Evolutionary conservation across 2,329 filamentous ascomycete species (phyloP).

Genomic region (Fusarium incarnatum): DNA sequence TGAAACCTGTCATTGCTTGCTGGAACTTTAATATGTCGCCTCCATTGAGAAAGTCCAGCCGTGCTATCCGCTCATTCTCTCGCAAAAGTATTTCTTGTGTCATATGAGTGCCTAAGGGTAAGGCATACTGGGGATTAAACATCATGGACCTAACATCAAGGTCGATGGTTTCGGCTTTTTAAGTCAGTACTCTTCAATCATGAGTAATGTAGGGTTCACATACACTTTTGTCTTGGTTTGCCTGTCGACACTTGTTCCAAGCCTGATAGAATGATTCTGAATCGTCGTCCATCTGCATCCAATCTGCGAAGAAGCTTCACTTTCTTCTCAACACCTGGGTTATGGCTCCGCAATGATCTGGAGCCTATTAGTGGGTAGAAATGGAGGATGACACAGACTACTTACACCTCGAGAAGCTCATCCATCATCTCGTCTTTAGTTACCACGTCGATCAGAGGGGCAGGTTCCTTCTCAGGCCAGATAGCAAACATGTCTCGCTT

Average conservation of each 20-base stretch:
- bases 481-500: slow-evolving; percentile 46
- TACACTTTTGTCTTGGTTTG: slow-evolving; percentile 42
- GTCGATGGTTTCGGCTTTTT: slow-evolving; percentile 45
- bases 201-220: neutral
- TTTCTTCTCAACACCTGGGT: slow-evolving; percentile 38
- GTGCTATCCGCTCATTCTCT: slow-evolving; percentile 49
- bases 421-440: slow-evolving; percentile 51
- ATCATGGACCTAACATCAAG: slow-evolving; percentile 48
- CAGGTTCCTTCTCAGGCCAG: slow-evolving; percentile 48
- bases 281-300: slow-evolving; percentile 43
- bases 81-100: slow-evolving; percentile 47
- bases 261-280: slow-evolving; percentile 46
- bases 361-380: slow-evolving; percentile 1
- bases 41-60: slow-evolving; percentile 44
- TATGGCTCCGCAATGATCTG: slow-evolving; percentile 38
- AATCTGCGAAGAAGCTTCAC: slow-evolving; percentile 46
- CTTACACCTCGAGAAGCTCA: slow-evolving; percentile 47
- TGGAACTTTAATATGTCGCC: slow-evolving; percentile 50
- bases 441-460: slow-evolving; percentile 48
- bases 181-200: slow-evolving; percentile 16
- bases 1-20: slow-evolving; percentile 51
- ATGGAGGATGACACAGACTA: too few relatives aligned
- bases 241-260: slow-evolving; percentile 37
- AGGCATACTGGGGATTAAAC: slow-evolving; percentile 48
- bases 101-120: slow-evolving; percentile 36